Evolutionary conservation across 108 stramenopile species (phyloP), one percentile per base, ranked within the genome.

Genomic region (Poteriospumella lacustris): DNA sequence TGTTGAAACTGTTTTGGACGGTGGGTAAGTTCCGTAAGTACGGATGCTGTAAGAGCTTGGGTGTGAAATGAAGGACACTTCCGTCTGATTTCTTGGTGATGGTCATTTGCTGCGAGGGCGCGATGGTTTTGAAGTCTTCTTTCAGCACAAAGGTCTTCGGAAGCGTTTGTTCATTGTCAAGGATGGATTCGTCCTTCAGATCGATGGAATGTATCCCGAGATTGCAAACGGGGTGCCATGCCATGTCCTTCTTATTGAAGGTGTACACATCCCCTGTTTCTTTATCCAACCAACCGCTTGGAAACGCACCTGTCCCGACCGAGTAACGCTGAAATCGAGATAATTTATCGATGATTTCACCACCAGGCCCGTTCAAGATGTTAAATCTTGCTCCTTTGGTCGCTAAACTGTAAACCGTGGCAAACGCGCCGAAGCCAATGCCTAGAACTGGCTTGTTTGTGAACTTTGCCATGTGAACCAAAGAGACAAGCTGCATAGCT

Each of bases 181-280:
- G n/a, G n/a, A n/a, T n/a, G n/a, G n/a, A n/a, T n/a, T n/a, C n/a
- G n/a, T n/a, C n/a, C n/a, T n/a, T n/a, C n/a, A n/a, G n/a, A n/a
- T n/a, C n/a, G n/a, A n/a, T 33, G 64, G 15, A 67, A 67, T 52
- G 47, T 19, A 67, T 31, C 12, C 64, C 64, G 31, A 67, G 9
- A 67, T 67, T 67, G 31, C 64, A 67, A 38, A 33, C 31, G 9
- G 64, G 39, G 12, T 67, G 9, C 64, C 64, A 67, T 40, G 9
- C 39, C 19, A 9, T 9, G 9, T 9, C 15, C 12, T 15, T 9
- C 9, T 9, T 9, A 67, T 67, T 9, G 40, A 15, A 67, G 64
- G 64, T 40, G 64, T 67, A 67, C 15, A 67, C 19, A 67, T 67
- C 64, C 40, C 64, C 64, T 19, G 64, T 67, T 33, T 67, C 64